These are phyloP conservation scores for Antitrichia curtipendula DNA, from an alignment of 225 moss, liverwort and hornwort genomes.

Conservation along the genomic window DNA sequence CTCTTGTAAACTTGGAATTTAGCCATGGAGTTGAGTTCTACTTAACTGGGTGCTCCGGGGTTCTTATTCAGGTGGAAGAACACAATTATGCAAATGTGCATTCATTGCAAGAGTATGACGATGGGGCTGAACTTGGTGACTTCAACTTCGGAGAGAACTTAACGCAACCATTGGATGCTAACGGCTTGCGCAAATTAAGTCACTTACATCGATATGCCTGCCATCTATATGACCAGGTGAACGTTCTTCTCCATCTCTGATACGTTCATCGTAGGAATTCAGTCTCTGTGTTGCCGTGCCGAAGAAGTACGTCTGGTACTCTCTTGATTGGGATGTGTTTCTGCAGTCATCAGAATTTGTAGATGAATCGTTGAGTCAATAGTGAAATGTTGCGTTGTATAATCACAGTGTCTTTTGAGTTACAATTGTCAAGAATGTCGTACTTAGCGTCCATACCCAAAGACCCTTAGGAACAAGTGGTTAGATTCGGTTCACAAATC, in stretches of 20 bases:
- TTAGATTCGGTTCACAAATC: not conserved
- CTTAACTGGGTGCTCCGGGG: not conserved
- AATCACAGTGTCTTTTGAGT: not conserved
- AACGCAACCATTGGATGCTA: constrained; percentile 7
- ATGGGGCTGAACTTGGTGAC: constrained; percentile 19
- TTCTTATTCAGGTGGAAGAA: constrained; percentile 38
- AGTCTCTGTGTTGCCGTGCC: not conserved
- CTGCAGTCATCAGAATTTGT: not conserved
- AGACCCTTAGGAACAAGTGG: not conserved
- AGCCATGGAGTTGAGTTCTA: not conserved
- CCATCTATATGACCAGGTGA: constrained; percentile 34
- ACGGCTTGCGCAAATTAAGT: constrained; percentile 21
- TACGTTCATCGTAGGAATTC: not conserved
- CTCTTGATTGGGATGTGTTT: not conserved
- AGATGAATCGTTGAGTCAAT: not conserved
- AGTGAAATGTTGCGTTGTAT: not conserved
- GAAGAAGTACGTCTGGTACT: not conserved
- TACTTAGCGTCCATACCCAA: not conserved
- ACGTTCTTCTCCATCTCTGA: not conserved
- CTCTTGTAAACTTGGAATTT: not conserved
- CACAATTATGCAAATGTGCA: constrained; percentile 20
- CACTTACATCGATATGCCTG: constrained; percentile 32
- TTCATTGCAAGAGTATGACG: constrained; percentile 31
- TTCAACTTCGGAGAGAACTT: constrained; percentile 16
- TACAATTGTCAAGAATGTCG: not conserved